Evolutionary conservation across 2,329 filamentous ascomycete species (phyloP).

Genomic region (Diaporthe ampelina): DNA sequence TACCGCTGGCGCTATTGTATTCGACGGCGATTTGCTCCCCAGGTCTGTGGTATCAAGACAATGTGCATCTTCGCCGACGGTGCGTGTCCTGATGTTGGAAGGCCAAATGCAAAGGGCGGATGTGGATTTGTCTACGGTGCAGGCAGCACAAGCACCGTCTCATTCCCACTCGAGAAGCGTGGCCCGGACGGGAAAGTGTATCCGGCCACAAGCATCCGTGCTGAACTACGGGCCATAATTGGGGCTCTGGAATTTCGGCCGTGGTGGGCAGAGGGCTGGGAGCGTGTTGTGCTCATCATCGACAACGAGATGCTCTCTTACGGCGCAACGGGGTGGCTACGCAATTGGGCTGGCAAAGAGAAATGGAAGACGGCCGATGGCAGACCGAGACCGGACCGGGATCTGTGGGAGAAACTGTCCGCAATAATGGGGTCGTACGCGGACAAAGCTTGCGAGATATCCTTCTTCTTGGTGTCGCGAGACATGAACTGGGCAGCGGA

Average conservation of each 20-base stretch:
- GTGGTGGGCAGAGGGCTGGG: conserved; percentile 33
- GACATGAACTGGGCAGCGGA: conserved; percentile 22
- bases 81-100: neutral
- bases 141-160: conserved; percentile 13
- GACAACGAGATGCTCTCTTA: conserved; percentile 27
- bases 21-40: conserved; percentile 12
- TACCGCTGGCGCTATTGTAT: conserved; percentile 27
- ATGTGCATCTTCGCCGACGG: conserved; percentile 28
- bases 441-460: conserved; percentile 22
- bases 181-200: conserved; percentile 22
- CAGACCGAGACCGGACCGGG: conserved; percentile 5
- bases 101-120: conserved; percentile 8
- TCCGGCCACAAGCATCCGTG: conserved; percentile 18
- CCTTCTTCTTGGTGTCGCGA: conserved; percentile 7
- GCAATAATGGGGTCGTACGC: conserved; percentile 12
- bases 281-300: conserved; percentile 22
- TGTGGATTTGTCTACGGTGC: conserved; percentile 23
- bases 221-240: conserved; percentile 20
- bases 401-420: conserved; percentile 28
- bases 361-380: conserved; percentile 26
- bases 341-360: conserved; percentile 24
- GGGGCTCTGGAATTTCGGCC: conserved; percentile 26
- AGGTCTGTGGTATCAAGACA: conserved; percentile 25
- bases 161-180: conserved; percentile 30
- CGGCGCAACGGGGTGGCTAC: conserved; percentile 23